Percentiles rank a stretch among this genome's conserved stretches.
These are phyloP conservation scores for Leishmania braziliensis DNA, from an alignment of 208 protist genomes.

Conservation along the genomic window DNA sequence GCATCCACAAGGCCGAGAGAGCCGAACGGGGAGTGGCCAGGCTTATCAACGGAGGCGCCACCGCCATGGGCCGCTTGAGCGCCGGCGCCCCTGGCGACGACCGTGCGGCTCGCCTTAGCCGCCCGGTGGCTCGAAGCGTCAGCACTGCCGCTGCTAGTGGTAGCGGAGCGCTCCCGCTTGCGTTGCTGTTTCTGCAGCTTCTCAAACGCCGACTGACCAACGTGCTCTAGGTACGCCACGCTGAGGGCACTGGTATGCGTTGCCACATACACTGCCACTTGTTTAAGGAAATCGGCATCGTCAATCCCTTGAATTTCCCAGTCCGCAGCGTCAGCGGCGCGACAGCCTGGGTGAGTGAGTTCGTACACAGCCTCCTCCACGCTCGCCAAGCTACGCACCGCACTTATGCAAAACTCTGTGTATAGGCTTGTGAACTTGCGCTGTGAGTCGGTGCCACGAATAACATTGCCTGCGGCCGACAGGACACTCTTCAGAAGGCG, in stretches of 20 bases:
- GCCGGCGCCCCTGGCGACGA: background rate
- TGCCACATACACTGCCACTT: slow-evolving; percentile 57
- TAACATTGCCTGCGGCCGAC: slow-evolving; percentile 38
- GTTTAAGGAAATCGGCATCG: slow-evolving; percentile 51
- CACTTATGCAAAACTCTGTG: slow-evolving; percentile 66
- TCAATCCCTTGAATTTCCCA: slow-evolving; percentile 45
- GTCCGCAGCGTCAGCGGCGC: slow-evolving; percentile 38
- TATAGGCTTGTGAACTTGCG: slow-evolving; percentile 71
- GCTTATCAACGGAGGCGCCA: background rate
- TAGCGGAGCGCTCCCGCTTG: slow-evolving; percentile 36
- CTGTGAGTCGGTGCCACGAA: slow-evolving; percentile 80
- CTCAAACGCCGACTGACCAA: slow-evolving; percentile 47
- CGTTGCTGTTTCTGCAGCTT: slow-evolving; percentile 40
- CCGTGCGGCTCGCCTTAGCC: slow-evolving; percentile 21
- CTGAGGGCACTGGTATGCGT: slow-evolving; percentile 53
- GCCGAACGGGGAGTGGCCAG: slow-evolving; percentile 11
- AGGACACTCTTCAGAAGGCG: slow-evolving; percentile 36
- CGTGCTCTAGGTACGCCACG: slow-evolving; percentile 70
- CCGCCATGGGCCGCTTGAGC: slow-evolving; percentile 5
- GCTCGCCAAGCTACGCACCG: slow-evolving; percentile 50
- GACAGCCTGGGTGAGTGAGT: slow-evolving; percentile 44
- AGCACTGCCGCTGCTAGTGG: slow-evolving; percentile 13
- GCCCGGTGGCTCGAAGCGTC: slow-evolving; percentile 14
- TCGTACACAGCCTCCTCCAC: slow-evolving; percentile 76
- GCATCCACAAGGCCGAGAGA: slow-evolving; percentile 32